Percentiles rank a stretch among this genome's conserved stretches.
These are phyloP conservation scores for Aspergillus puulaauensis DNA, from an alignment of 2,329 filamentous ascomycete genomes.

Conservation along the genomic window DNA sequence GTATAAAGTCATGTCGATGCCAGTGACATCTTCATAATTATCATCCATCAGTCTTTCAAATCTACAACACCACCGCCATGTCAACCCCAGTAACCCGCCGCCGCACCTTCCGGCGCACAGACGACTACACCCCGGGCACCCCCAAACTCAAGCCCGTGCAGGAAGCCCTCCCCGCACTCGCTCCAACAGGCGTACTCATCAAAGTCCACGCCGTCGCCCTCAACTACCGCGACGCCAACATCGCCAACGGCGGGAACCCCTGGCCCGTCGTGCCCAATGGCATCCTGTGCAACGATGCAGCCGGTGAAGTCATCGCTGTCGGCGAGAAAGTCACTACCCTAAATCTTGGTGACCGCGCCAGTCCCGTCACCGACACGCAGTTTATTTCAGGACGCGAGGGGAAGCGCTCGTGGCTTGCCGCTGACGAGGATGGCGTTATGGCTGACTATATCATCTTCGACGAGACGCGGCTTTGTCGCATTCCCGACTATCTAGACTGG, in stretches of 20 bases:
- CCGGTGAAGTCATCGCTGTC: conserved; percentile 41
- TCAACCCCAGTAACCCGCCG: conserved; percentile 8
- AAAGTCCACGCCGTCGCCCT: conserved; percentile 24
- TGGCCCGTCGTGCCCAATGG: conserved; percentile 36
- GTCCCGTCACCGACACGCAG: conserved; percentile 41
- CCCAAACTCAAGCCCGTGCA: conserved; percentile 36
- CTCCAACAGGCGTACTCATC: conserved; percentile 26
- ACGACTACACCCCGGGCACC: conserved; percentile 30
- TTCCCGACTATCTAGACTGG: conserved; percentile 41
- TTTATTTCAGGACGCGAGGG: conserved; percentile 40
- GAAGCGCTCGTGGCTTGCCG: conserved; percentile 44
- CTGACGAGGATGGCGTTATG: conserved; percentile 39
- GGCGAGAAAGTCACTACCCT: conserved; percentile 37
- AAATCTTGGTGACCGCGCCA: conserved; percentile 37
- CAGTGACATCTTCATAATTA: not conserved
- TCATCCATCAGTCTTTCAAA: not conserved
- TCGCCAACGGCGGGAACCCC: conserved; percentile 37
- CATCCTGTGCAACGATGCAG: conserved; percentile 43
- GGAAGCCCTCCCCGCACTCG: conserved; percentile 33
- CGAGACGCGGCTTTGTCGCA: conserved; percentile 35
- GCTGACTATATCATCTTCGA: conserved; percentile 45
- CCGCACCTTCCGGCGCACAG: conserved; percentile 33
- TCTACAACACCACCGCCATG: not conserved
- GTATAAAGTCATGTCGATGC: too few relatives aligned
- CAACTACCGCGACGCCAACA: conserved; percentile 28